Evolutionary conservation across 192 early-diverging fungal genomes (phyloP), one percentile per base, ranked within the genome.

Genomic region (Umbelopsis isabellina): DNA sequence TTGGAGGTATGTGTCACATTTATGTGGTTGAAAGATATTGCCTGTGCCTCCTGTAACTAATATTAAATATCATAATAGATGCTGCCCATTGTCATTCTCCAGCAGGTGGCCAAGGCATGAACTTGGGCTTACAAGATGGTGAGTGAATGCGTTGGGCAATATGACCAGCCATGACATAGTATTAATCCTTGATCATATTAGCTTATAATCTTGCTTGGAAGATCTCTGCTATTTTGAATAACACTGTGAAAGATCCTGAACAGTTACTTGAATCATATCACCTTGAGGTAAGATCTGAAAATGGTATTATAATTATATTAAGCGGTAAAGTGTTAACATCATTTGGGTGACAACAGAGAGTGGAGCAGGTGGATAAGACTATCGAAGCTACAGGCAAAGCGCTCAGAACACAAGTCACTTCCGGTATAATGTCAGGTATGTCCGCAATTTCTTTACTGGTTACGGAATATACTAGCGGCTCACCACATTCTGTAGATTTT

Each of bases 181-280:
- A 41, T 10, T 41, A 41, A 10, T 55, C 4, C n/a, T 15, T 58
- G 27, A 30, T 47, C 30, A 33, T 25, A 25, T 1, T 78, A 79
- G 80, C 80, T 12, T 55, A 77, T 16, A 82, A 83, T 27, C 46
- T 86, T 37, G 79, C 78, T 13, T 86, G 84, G 84, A 86, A 83
- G 55, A 65, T 86, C 13, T 76, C 84, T 0, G 46, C 75, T 15
- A 82, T 81, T 6, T 35, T 83, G 18, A 77, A 79, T 0, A 67
- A 69, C 21, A 47, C 49, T 23, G 71, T 74, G 2, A 25, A 46
- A 1, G 68, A 76, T 12, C 73, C 73, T 6, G 73, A 73, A 20
- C 25, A 65, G 3, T 37, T 84, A 5, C 25, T 84, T 6, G 80
- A 84, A 21, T 72, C 79, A 0, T 84, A 82, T 64, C 55, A n/a